phyloP scores from a whole-genome alignment of 768 basidiomycete genomes.

The Lentinus tigrinus region DNA sequence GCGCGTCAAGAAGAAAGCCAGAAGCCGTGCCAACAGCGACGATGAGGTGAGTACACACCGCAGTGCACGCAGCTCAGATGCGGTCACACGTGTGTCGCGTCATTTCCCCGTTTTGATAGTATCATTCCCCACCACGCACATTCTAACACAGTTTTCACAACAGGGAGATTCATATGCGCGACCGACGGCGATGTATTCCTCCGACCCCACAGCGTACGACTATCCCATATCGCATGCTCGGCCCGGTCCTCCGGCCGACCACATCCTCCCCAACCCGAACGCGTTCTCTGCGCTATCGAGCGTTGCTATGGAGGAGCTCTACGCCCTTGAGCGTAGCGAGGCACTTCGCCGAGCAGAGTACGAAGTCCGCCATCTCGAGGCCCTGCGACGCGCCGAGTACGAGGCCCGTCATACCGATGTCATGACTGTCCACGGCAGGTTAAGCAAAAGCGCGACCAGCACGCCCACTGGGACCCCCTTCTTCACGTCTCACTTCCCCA shows the following conservation, averaged over 20 bases:
- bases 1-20: conserved; percentile 71
- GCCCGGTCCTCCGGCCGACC: conserved; percentile 8
- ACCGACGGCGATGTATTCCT: conserved; percentile 32
- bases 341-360: conserved; percentile 84
- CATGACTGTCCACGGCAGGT: conserved; percentile 31
- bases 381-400: conserved; percentile 61
- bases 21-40: conserved; percentile 76
- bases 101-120: neutral
- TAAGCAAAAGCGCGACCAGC: conserved; percentile 66
- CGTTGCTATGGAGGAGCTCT: conserved; percentile 86
- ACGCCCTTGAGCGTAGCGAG: conserved; percentile 85
- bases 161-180: conserved; percentile 40
- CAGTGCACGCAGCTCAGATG: neutral
- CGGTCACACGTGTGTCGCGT: conserved; percentile 5
- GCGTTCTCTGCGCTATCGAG: conserved; percentile 70
- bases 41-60: conserved; percentile 63
- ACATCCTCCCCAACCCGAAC: conserved; percentile 32
- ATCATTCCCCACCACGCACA: conserved; percentile 9
- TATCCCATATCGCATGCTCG: conserved; percentile 19
- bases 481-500: conserved; percentile 26
- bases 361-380: conserved; percentile 61
- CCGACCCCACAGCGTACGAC: conserved; percentile 27
- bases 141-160: conserved; percentile 17
- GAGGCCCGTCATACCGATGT: conserved; percentile 51
- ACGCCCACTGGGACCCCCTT: conserved; percentile 55